Evolutionary conservation across 192 early-diverging fungal species (phyloP), one percentile per base, ranked within the genome.

Genomic region (Rhizoclosmatium sp.): DNA sequence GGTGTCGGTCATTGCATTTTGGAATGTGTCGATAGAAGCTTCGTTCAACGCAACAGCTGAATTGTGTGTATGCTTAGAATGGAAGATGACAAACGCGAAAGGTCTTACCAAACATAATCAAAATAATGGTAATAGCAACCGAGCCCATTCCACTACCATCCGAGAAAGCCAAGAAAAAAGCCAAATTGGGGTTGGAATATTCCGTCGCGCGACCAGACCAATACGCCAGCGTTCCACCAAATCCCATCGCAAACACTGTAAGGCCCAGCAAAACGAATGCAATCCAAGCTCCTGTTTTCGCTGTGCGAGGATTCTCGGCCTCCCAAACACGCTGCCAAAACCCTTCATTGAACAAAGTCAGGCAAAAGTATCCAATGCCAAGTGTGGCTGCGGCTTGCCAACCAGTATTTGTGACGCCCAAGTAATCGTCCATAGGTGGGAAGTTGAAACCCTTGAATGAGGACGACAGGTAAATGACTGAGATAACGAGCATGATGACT

Each of bases 251-350:
- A 60, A 82, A 81, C 39, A 75, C 60, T 19, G 81, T 81, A 4
- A 81, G 2, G n/a, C 70, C 82, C 42, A 82, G 59, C 19, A 85
- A 12, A 12, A 14, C 46, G 51, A 69, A 76, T 54, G 74, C 85
- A 58, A 85, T 71, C 12, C n/a, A 21, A 47, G 82, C 78, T 21
- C 87, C 84, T 0, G 44, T 68, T 47, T 48, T 59, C 16, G 84
- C 61, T 0, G 83, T 65, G 56, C 59, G 47, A 12, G 71, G 31
- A 65, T 83, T 79, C 12, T 58, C 65, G 23, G 87, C 73, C 9
- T 82, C 82, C 84, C 85, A 86, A 31, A 85, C 83, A 39, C 85
- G 81, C 72, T 86, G 85, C 85, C 85, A 86, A 65, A 81, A 59
- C 39, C 81, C 85, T 59, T 88, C 85, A 44, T 79, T 84, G 67